Base-by-base conservation (phyloP, 345 rosid species). In the Dipteronia sinensis region DNA sequence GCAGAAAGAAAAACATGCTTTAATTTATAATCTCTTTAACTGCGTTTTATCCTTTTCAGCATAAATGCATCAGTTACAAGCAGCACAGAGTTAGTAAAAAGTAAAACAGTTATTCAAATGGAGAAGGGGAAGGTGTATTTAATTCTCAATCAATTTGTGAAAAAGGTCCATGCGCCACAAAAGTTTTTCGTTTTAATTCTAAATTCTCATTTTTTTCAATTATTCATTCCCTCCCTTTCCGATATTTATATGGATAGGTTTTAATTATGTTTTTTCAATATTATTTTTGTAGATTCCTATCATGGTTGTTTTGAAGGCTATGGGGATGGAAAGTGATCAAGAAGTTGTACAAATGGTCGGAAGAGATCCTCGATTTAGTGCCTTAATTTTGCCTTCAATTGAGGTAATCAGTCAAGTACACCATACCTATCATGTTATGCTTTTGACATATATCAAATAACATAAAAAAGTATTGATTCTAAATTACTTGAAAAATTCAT, bases 311-410 rank as follows among this genome's bases (percentile, higher is more conserved):
- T 85, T 95, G 78, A 93, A 91, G 83, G 98, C 97, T 69, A 93
- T 95, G 99, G 97, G 99, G 76, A 93, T 93, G 98, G 94, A 95
- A 84, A 89, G 96, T 73, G 99, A 93, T 77, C 96, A 92, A 89
- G 99, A 95, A 86, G 93, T 93, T 40, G 96, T 92, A 73, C 96
- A 92, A 79, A 92, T 95, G 98, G 83, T 95, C 34, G 97, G 99
- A 78, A 91, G 99, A 86, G 97, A 93, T 86, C 98, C 98, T 80
- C 90, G 91, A 81, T 93, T 87, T 82, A 79, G 93, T 65, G 87
- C 89, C 56, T 83, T 92, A 59, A 94, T 95, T 79, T 82, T 93
- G 79, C 94, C 93, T 56, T 93, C 99, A 66, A 87, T 95, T 78
- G 94, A 93, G 98, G 99, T 87, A 88, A 85, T 77, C 68, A 49